Conservation (phyloP, 306 rosid genomes). For the Acacia acuminata region DNA sequence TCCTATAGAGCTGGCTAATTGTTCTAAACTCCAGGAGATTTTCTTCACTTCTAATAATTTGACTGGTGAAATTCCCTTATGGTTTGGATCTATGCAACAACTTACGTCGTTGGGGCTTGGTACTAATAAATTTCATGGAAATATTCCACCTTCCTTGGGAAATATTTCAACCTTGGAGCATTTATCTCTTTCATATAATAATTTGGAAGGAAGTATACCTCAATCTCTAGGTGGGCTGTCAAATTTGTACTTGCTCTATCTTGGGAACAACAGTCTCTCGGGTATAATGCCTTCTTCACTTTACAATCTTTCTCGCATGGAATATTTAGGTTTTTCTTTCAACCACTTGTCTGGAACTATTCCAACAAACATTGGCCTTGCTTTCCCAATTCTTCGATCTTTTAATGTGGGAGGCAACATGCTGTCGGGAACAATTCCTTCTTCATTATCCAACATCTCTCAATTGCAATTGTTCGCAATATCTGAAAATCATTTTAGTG, state of each 20-base stretch:
- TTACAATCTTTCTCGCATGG: conserved; percentile 32
- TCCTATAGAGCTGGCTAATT: not conserved
- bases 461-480: not conserved
- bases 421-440: conserved; percentile 3
- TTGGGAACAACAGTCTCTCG: not conserved
- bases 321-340: accelerated
- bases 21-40: conserved; percentile 6
- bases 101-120: not conserved
- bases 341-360: conserved; percentile 21
- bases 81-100: conserved; percentile 18
- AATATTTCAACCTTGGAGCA: conserved; percentile 12
- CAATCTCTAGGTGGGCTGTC: conserved; percentile 15
- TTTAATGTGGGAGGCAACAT: not conserved
- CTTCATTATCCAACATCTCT: conserved; percentile 29
- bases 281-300: conserved; percentile 29
- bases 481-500: not conserved
- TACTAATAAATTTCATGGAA: conserved; percentile 19
- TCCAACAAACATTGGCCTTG: conserved; percentile 11
- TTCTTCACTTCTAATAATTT: not conserved
- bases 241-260: not conserved
- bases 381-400: not conserved
- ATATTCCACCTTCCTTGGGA: conserved; percentile 26
- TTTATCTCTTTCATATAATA: not conserved
- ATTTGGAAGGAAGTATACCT: conserved; percentile 31
- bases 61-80: conserved; percentile 19